phyloP scores from a whole-genome alignment of 352 stramenopile species.

The Halophytophthora polymorphica region DNA sequence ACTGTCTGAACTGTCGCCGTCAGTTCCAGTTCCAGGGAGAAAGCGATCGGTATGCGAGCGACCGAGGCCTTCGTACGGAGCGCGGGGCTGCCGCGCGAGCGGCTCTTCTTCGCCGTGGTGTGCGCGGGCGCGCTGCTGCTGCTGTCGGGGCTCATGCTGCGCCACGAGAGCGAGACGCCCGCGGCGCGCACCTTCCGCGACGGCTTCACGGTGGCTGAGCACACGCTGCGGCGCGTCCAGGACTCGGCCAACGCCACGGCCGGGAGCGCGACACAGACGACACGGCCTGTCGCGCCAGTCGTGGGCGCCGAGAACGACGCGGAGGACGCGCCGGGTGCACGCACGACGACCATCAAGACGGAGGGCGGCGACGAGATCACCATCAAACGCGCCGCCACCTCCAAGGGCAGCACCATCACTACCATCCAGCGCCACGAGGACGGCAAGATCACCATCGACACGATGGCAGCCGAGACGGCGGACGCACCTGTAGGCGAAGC shows the following conservation, averaged over 20 bases:
- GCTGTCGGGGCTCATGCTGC: slow-evolving; percentile 59
- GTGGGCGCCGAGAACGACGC: slow-evolving; percentile 8
- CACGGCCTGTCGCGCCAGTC: background rate
- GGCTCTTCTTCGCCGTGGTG: slow-evolving; percentile 52
- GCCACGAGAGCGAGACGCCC: slow-evolving; percentile 33
- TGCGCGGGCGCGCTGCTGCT: slow-evolving; percentile 51
- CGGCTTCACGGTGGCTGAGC: slow-evolving; percentile 67
- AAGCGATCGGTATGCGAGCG: slow-evolving; percentile 6
- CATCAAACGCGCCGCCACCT: slow-evolving; percentile 56
- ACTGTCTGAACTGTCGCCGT: too few species aligned
- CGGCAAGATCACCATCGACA: slow-evolving; percentile 76
- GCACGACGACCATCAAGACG: slow-evolving; percentile 73
- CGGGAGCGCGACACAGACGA: background rate
- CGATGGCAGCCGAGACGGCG: slow-evolving; percentile 19
- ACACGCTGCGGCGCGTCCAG: slow-evolving; percentile 39
- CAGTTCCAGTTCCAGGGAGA: background rate
- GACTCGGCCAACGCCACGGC: slow-evolving; percentile 12
- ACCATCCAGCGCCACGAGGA: slow-evolving; percentile 68
- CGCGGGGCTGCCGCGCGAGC: slow-evolving; percentile 34
- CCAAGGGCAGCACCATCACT: slow-evolving; percentile 59
- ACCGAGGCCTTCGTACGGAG: background rate
- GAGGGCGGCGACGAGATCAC: slow-evolving; percentile 78
- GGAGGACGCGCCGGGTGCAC: too few species aligned
- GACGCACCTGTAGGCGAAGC: slow-evolving; percentile 2
- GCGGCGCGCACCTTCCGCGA: slow-evolving; percentile 58